Evolutionary conservation across 23 red algal genomes (phyloP).

Genomic region (Chondrus crispus): DNA sequence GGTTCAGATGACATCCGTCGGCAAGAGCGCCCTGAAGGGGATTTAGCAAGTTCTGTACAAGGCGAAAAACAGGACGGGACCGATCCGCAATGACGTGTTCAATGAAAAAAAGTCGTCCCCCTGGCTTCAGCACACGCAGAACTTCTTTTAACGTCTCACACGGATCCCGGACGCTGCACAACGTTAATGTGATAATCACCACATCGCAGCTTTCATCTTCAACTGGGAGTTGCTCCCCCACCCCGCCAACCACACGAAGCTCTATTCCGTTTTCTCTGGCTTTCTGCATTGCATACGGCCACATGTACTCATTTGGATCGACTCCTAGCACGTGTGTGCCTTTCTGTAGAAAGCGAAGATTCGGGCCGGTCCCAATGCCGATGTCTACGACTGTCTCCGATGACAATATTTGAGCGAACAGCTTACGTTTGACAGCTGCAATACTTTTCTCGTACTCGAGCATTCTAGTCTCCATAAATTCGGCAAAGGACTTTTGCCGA

Average conservation of each 20-base stretch:
- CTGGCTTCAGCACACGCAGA: slow-evolving; percentile 55
- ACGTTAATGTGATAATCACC: slow-evolving; percentile 61
- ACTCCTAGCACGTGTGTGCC: slow-evolving; percentile 42
- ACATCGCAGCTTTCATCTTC: slow-evolving; percentile 40
- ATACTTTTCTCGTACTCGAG: slow-evolving; percentile 44
- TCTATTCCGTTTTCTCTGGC: background rate
- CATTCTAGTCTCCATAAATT: slow-evolving; percentile 68
- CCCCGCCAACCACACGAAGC: background rate
- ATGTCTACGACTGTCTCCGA: slow-evolving; percentile 42
- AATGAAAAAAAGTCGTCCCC: slow-evolving; percentile 65
- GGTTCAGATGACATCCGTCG: slow-evolving; percentile 73
- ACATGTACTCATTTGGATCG: slow-evolving; percentile 76
- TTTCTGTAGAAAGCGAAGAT: slow-evolving; percentile 48
- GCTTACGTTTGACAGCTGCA: slow-evolving; percentile 3
- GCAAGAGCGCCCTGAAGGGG: slow-evolving; percentile 52
- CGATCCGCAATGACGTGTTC: slow-evolving; percentile 59
- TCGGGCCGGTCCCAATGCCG: slow-evolving; percentile 73
- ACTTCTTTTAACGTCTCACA: slow-evolving; percentile 36
- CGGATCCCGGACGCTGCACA: slow-evolving; percentile 66
- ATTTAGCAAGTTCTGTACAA: slow-evolving; percentile 37
- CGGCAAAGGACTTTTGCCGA: slow-evolving; percentile 42
- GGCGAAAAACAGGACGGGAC: background rate
- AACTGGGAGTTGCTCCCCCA: slow-evolving; percentile 7
- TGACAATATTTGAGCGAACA: slow-evolving; percentile 18
- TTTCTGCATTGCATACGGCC: slow-evolving; percentile 10